Percentiles rank a stretch among this genome's conserved stretches.
Evolutionary conservation across 495 filamentous ascomycete species (phyloP).

Genomic region (Acidiella bohemica): DNA sequence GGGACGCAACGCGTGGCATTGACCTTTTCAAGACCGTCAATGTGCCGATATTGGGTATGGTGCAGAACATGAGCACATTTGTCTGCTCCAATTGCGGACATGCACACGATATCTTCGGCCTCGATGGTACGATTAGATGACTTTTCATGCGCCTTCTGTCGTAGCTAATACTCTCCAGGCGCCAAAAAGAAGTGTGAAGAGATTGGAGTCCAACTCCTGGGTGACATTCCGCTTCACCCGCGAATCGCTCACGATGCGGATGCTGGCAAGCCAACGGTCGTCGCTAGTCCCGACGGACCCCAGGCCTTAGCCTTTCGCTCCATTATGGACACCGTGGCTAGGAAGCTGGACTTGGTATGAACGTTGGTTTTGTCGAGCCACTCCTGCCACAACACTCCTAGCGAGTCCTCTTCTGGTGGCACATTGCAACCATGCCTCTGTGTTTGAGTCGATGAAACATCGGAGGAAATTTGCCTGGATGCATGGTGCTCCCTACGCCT

Average conservation of each 20-base stretch:
- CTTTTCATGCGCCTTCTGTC: neutral
- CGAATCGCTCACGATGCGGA: slow-evolving; percentile 83
- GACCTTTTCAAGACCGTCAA: slow-evolving; percentile 79
- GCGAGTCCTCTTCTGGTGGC: no score
- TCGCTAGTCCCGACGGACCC: slow-evolving; percentile 62
- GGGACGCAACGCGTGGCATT: slow-evolving; percentile 78
- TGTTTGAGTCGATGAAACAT: no score
- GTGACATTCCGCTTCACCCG: slow-evolving; percentile 80
- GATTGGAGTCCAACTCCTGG: slow-evolving; percentile 60
- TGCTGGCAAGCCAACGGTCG: slow-evolving; percentile 78
- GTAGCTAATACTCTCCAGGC: slow-evolving; percentile 1
- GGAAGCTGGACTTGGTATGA: neutral
- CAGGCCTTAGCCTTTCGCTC: slow-evolving; percentile 53
- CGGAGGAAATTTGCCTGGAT: no score
- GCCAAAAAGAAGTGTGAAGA: slow-evolving; percentile 43
- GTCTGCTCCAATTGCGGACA: slow-evolving; percentile 62
- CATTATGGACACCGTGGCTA: neutral
- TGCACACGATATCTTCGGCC: slow-evolving; percentile 69
- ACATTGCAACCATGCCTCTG: no score
- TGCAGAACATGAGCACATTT: slow-evolving; percentile 91
- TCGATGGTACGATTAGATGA: slow-evolving; percentile 25
- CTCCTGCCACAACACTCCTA: no score
- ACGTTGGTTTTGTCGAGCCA: no score
- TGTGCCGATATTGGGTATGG: slow-evolving; percentile 73
- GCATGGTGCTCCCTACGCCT: no score